These are phyloP conservation scores for Lotus japonicus DNA, from an alignment of 306 rosid genomes.

Conservation along the genomic window DNA sequence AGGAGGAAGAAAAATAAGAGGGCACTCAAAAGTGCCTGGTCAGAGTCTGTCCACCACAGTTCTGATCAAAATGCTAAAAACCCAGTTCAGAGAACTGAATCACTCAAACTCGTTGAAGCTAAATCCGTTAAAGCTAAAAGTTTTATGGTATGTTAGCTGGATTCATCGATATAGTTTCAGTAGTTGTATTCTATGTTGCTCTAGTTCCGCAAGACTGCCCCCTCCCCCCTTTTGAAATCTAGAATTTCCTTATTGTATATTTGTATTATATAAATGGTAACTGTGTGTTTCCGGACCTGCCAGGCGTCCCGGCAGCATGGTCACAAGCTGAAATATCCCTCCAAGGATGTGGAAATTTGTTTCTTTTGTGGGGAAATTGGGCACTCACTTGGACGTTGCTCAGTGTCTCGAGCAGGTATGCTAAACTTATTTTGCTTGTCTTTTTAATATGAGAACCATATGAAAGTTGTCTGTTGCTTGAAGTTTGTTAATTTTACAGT, in stretches of 20 bases:
- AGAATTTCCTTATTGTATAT: background rate
- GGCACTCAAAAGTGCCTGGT: too few species aligned
- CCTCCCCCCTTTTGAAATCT: background rate
- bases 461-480: conserved; percentile 1
- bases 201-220: background rate
- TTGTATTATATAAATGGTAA: background rate
- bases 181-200: conserved; percentile 5
- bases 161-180: background rate
- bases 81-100: background rate
- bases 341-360: conserved; percentile 35
- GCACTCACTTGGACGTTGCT: conserved; percentile 61
- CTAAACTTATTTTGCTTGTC: background rate
- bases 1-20: background rate
- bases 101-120: conserved; percentile 8
- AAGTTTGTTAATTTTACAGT: background rate
- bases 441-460: background rate
- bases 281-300: conserved; percentile 46
- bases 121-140: conserved; percentile 15
- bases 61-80: background rate
- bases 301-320: conserved; percentile 44
- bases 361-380: conserved; percentile 73
- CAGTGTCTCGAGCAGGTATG: conserved; percentile 53
- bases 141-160: conserved; percentile 38
- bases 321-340: conserved; percentile 39
- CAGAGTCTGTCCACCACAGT: too few species aligned